Evolutionary conservation across 257 asterid genomes (phyloP).

Genomic region (Mentha longifolia): DNA sequence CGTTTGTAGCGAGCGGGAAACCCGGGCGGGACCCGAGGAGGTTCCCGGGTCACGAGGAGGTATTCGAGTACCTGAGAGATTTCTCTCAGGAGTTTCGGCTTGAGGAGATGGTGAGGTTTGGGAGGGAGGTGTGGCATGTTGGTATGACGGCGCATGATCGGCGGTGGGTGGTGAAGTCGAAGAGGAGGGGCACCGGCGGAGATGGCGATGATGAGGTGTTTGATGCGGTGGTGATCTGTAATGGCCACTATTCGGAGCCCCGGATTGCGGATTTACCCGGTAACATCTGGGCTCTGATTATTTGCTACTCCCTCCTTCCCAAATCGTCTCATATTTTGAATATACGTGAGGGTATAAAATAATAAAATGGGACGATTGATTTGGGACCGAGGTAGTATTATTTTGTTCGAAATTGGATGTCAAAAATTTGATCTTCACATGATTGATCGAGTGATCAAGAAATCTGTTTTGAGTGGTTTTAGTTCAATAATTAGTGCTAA

Average conservation of each 20-base stretch:
- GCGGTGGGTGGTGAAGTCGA: slow-evolving; percentile 70
- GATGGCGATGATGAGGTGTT: slow-evolving; percentile 53
- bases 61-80: slow-evolving; percentile 72
- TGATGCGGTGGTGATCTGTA: slow-evolving; percentile 93
- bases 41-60: slow-evolving; percentile 84
- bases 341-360: too few species aligned
- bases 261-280: slow-evolving; percentile 83
- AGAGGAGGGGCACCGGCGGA: slow-evolving; percentile 37
- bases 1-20: slow-evolving; percentile 54
- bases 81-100: slow-evolving; percentile 66
- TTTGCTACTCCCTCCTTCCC: too few species aligned
- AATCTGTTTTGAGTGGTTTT: too few species aligned
- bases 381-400: too few species aligned
- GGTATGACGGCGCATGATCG: slow-evolving; percentile 50
- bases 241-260: slow-evolving; percentile 90
- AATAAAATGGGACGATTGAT: too few species aligned
- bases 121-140: slow-evolving; percentile 69
- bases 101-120: slow-evolving; percentile 66
- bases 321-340: too few species aligned
- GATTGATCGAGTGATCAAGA: not conserved
- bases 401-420: not conserved
- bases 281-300: slow-evolving; percentile 20
- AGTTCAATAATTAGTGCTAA: too few species aligned
- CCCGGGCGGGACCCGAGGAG: slow-evolving; percentile 72
- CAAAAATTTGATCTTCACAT: slow-evolving; percentile 6